These are phyloP conservation scores for Talaromyces albobiverticillius DNA, from an alignment of 2,329 filamentous ascomycete genomes.

Conservation along the genomic window DNA sequence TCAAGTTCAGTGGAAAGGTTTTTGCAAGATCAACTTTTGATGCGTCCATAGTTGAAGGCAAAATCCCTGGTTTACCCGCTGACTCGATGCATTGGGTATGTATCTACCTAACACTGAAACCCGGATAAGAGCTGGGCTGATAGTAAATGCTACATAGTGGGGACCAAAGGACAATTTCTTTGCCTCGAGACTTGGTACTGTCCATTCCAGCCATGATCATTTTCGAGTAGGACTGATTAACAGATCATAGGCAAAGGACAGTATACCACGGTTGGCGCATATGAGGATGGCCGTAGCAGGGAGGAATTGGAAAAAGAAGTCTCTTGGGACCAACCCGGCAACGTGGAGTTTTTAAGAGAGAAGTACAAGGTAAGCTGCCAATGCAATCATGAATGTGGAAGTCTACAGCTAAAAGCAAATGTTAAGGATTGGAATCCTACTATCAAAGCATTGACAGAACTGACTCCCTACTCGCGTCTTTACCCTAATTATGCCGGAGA, in stretches of 20 bases:
- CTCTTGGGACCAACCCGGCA: conserved; percentile 40
- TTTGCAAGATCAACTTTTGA: conserved; percentile 48
- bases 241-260: conserved; percentile 28
- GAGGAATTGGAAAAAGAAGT: conserved; percentile 29
- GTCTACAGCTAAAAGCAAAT: neutral
- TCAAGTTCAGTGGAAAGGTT: conserved; percentile 46
- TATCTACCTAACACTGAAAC: neutral
- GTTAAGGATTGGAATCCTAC: conserved; percentile 45
- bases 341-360: conserved; percentile 35
- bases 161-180: conserved; percentile 44
- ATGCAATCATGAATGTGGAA: neutral
- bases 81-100: conserved; percentile 43
- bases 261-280: conserved; percentile 43
- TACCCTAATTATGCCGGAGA: conserved; percentile 46
- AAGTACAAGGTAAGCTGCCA: conserved; percentile 21
- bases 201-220: neutral
- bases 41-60: conserved; percentile 33
- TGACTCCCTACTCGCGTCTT: conserved; percentile 38
- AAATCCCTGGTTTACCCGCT: conserved; percentile 37
- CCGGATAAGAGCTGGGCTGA: neutral
- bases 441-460: conserved; percentile 39
- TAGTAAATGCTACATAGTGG: conserved; percentile 30
- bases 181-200: conserved; percentile 40
- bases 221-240: neutral
- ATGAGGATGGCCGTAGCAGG: conserved; percentile 35